Conservation (phyloP, 805 yeast genomes). For the Cyberlindnera lachancei region DNA sequence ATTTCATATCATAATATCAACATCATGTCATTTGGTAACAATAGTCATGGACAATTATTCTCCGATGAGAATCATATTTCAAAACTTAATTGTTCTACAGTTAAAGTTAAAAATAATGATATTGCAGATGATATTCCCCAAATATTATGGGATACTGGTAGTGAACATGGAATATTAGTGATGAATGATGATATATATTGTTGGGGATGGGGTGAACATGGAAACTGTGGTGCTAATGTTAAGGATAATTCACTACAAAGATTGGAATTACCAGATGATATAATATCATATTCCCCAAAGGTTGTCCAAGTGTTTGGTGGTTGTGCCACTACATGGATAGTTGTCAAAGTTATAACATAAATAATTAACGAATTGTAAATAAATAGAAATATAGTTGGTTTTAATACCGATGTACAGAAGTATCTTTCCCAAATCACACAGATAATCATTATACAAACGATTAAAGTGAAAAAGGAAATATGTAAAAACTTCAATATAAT, state of each 20-base stretch:
- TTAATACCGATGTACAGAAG: slow-evolving; percentile 49
- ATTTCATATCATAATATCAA: no score
- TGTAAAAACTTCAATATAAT: slow-evolving; percentile 50
- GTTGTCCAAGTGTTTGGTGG: slow-evolving; percentile 42
- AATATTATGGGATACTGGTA: slow-evolving; percentile 59
- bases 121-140: no score
- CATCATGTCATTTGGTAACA: slow-evolving; percentile 61
- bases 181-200: slow-evolving; percentile 35
- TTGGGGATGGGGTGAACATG: slow-evolving; percentile 99
- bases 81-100: no score
- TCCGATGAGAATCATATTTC: slow-evolving; percentile 7
- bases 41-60: slow-evolving; percentile 63
- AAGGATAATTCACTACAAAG: no score
- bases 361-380: background rate
- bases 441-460: slow-evolving; percentile 5
- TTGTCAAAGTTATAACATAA: slow-evolving; percentile 14
- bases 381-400: background rate
- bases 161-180: slow-evolving; percentile 72
- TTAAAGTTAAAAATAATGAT: no score
- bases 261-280: no score
- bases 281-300: no score
- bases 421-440: slow-evolving; percentile 79
- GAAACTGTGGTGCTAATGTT: slow-evolving; percentile 64
- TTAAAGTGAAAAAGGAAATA: slow-evolving; percentile 66
- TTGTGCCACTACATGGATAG: slow-evolving; percentile 64